phyloP scores from a whole-genome alignment of 441 rosid genomes.

The Erodium chrysanthum region DNA sequence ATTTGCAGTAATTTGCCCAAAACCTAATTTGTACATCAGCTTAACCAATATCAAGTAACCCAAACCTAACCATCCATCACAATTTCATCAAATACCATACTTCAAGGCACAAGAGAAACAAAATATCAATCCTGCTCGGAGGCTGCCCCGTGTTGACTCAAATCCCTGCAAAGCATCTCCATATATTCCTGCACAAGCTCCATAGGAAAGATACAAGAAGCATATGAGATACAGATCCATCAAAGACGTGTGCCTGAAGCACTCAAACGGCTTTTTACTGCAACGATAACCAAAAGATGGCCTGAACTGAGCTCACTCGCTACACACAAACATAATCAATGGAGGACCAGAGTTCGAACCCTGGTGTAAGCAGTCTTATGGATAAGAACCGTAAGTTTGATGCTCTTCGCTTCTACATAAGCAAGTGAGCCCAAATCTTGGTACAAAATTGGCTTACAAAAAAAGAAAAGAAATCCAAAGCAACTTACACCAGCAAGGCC shows the following conservation, averaged over 20 bases:
- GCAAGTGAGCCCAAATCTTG: no score
- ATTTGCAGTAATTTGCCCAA: no score
- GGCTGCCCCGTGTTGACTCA: constrained; percentile 29
- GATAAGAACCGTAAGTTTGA: no score
- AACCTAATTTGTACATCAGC: no score
- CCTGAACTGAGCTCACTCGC: no score
- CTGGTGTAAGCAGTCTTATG: no score
- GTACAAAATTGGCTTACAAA: no score
- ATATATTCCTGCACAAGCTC: constrained; percentile 45
- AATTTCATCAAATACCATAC: neutral
- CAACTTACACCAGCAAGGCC: constrained; percentile 49
- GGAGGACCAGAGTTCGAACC: no score
- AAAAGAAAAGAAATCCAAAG: neutral
- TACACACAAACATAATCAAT: no score
- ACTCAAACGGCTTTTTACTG: neutral
- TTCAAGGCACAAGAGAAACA: neutral
- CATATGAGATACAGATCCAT: neutral
- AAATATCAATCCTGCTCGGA: constrained; percentile 22
- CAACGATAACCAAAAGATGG: neutral
- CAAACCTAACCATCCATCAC: neutral
- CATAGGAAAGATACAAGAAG: neutral
- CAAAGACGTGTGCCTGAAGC: neutral
- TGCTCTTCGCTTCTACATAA: no score
- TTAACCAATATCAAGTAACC: neutral
- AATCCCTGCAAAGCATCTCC: constrained; percentile 46